These are phyloP conservation scores for Corymbia maculata DNA, from an alignment of 345 rosid genomes.

Conservation along the genomic window DNA sequence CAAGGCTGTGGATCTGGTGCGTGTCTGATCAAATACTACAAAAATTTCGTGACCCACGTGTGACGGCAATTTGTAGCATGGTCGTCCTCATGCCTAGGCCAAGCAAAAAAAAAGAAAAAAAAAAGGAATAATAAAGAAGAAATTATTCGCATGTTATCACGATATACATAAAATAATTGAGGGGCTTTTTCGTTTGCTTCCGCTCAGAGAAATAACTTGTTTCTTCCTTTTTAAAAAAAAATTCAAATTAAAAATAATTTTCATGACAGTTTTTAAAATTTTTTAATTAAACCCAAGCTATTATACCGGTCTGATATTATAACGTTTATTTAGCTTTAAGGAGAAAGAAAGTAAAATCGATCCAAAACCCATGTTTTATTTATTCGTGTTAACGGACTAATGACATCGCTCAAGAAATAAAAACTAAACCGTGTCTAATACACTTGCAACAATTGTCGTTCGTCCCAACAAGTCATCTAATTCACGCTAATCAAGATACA, in stretches of 20 bases:
- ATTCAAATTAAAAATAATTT: too few relatives aligned
- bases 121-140: background rate
- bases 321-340: too few relatives aligned
- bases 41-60: background rate
- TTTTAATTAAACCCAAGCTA: background rate
- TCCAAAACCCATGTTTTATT: background rate
- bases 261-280: background rate
- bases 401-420: background rate
- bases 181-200: background rate
- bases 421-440: rapidly evolving
- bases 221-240: too few relatives aligned
- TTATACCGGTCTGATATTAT: background rate
- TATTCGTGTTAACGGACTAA: background rate
- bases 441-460: background rate
- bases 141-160: background rate
- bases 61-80: background rate
- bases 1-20: background rate
- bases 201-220: background rate
- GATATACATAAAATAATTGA: background rate
- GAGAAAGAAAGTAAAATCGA: background rate
- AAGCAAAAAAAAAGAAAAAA: background rate
- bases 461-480: rapidly evolving
- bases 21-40: background rate
- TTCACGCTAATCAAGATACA: too few relatives aligned
- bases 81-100: background rate